A percentile compares a stretch with the other conserved stretches of the same genome.
phyloP scores from a whole-genome alignment of 306 rosid species.

The Vigna hirtella region DNA sequence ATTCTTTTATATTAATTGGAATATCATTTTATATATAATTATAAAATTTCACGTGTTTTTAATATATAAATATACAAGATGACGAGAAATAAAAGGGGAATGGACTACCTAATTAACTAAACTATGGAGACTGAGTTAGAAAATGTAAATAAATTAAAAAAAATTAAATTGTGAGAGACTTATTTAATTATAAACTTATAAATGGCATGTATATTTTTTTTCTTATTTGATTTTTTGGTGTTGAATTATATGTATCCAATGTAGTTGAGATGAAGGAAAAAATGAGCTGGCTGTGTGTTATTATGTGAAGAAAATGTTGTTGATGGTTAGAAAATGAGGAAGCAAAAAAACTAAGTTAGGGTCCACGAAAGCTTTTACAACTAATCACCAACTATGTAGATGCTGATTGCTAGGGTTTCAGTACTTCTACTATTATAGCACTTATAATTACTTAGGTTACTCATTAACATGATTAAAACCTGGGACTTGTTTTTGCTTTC shows the following conservation, averaged over 20 bases:
- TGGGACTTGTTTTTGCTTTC: not conserved
- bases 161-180: no score
- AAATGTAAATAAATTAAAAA: no score
- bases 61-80: no score
- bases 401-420: constrained; percentile 27
- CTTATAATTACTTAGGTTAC: not conserved
- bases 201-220: not conserved
- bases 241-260: constrained; percentile 32
- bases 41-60: no score
- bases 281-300: constrained; percentile 47
- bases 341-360: constrained; percentile 33
- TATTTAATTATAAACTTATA: not conserved
- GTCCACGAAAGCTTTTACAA: constrained; percentile 44
- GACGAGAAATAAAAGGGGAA: no score
- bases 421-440: not conserved
- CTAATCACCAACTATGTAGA: constrained; percentile 43
- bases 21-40: no score
- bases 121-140: no score
- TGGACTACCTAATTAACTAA: no score
- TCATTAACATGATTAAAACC: not conserved
- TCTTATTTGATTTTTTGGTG: not conserved
- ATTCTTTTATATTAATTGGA: no score
- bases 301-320: constrained; percentile 31
- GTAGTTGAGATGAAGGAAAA: constrained; percentile 33
- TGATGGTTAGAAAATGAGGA: constrained; percentile 16